Evolutionary conservation across 345 rosid species (phyloP).

Genomic region (Eucalyptus sp.): DNA sequence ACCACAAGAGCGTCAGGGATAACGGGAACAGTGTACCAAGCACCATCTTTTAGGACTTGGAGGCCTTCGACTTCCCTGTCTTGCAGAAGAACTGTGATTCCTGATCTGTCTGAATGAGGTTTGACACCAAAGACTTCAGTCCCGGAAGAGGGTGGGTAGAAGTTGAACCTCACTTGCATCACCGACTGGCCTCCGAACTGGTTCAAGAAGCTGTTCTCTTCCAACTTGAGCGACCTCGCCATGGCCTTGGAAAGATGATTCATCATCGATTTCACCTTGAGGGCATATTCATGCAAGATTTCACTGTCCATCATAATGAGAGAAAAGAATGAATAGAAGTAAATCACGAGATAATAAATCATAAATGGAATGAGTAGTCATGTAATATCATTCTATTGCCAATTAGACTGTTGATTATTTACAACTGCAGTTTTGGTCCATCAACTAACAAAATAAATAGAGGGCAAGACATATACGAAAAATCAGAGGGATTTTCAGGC

Average conservation of each 20-base stretch:
- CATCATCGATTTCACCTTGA: constrained; percentile 9
- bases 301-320: constrained; percentile 5
- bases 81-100: constrained; percentile 32
- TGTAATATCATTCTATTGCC: background rate
- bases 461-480: constrained; percentile 6
- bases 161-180: constrained; percentile 34
- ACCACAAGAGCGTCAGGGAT: constrained; percentile 33
- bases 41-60: constrained; percentile 16
- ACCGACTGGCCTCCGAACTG: constrained; percentile 9
- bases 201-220: constrained; percentile 23
- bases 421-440: background rate
- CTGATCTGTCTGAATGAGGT: constrained; percentile 44
- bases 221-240: constrained; percentile 26
- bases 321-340: background rate
- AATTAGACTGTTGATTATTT: background rate
- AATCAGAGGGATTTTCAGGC: constrained; percentile 33
- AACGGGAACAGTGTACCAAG: constrained; percentile 32
- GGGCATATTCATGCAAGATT: constrained; percentile 11
- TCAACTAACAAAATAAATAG: background rate
- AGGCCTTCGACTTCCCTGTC: constrained; percentile 36
- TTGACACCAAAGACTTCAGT: constrained; percentile 45
- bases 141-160: constrained; percentile 37
- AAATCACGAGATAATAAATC: background rate
- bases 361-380: background rate
- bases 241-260: constrained; percentile 28